Evolutionary conservation across 352 stramenopile genomes (phyloP).

Genomic region (Phytophthora ohioensis): DNA sequence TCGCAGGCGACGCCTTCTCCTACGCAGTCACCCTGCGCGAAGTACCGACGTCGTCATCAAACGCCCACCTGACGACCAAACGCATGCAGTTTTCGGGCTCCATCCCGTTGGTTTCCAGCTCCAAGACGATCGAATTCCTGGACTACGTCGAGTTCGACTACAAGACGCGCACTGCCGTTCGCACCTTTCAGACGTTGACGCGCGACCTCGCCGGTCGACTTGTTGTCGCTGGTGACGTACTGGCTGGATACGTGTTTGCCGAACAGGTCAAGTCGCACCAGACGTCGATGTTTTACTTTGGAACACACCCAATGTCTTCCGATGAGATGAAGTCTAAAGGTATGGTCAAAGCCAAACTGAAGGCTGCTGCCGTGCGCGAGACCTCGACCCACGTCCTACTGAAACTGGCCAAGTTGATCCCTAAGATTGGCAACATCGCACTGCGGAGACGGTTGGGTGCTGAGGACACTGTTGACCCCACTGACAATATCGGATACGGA

Average conservation of each 20-base stretch:
- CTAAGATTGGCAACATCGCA: conserved; percentile 44
- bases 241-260: conserved; percentile 38
- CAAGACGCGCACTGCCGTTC: conserved; percentile 34
- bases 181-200: conserved; percentile 36
- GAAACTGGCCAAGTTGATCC: conserved; percentile 43
- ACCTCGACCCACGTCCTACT: conserved; percentile 32
- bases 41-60: conserved; percentile 22
- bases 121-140: conserved; percentile 44
- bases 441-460: conserved; percentile 41
- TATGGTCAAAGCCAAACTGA: conserved; percentile 33
- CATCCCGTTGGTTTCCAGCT: conserved; percentile 40
- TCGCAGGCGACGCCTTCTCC: conserved; percentile 43
- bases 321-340: conserved; percentile 20
- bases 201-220: conserved; percentile 35
- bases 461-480: conserved; percentile 25
- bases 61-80: conserved; percentile 41
- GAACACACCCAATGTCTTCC: conserved; percentile 14
- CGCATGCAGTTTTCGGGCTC: conserved; percentile 37
- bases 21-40: conserved; percentile 47
- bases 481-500: conserved; percentile 21
- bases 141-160: conserved; percentile 43
- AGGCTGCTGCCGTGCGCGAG: conserved; percentile 29
- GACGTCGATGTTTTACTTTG: conserved; percentile 51
- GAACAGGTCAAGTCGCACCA: conserved; percentile 35
- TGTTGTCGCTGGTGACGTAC: conserved; percentile 32